Evolutionary conservation across 2,329 filamentous ascomycete genomes (phyloP).

Genomic region (Reticulascus tulasneorum): DNA sequence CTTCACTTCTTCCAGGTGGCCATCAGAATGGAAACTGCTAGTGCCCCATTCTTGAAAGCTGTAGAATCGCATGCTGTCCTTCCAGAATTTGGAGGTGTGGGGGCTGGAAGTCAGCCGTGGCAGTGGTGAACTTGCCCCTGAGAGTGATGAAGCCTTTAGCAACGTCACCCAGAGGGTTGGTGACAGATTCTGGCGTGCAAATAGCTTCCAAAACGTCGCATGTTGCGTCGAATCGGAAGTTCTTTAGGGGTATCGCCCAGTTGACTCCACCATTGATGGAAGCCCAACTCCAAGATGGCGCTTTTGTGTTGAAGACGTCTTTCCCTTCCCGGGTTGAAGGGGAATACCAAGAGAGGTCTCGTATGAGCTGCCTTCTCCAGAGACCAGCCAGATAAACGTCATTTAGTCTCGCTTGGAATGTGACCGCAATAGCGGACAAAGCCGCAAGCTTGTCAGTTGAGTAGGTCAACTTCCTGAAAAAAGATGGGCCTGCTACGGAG

Average conservation of each 20-base stretch:
- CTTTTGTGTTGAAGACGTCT: background rate
- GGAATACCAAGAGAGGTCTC: background rate
- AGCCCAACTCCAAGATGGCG: slow-evolving; percentile 3
- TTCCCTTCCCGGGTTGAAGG: too few relatives aligned
- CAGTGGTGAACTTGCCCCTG: background rate
- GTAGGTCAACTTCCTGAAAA: background rate
- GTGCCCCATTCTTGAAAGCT: background rate
- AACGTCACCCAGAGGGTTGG: background rate
- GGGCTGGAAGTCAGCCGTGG: background rate
- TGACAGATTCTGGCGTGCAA: background rate
- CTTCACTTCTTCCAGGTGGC: background rate
- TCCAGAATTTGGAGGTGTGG: background rate
- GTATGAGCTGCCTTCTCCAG: background rate
- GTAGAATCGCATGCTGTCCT: background rate
- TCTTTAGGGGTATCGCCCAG: background rate
- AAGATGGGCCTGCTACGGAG: background rate
- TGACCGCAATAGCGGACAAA: background rate
- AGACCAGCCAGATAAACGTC: background rate
- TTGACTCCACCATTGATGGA: background rate
- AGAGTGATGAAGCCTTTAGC: background rate
- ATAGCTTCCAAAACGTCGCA: background rate
- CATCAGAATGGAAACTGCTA: background rate
- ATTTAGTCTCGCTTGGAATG: background rate
- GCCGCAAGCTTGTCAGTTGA: background rate
- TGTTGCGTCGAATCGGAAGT: background rate